Evolutionary conservation across 1,139 yeast genomes (phyloP).

Genomic region (Petasospora rhodanensis): DNA sequence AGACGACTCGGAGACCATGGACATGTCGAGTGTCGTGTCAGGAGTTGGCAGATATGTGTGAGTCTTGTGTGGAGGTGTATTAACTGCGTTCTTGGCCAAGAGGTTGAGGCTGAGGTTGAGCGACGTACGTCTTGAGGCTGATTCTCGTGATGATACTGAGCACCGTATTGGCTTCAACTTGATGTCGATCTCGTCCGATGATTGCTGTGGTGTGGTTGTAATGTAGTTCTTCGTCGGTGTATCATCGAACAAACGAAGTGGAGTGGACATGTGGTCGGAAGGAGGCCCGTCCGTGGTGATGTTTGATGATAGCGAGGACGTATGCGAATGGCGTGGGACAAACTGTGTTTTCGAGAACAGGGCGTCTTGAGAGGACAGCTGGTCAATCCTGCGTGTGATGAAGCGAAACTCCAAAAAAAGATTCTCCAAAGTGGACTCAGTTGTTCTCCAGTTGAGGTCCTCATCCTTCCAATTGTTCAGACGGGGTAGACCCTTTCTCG

Average conservation of each 20-base stretch:
- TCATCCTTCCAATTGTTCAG: constrained; percentile 25
- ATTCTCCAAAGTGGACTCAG: constrained; percentile 46
- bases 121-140: constrained; percentile 11
- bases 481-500: constrained; percentile 21
- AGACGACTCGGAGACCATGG: constrained; percentile 1
- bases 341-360: too few relatives aligned
- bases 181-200: too few relatives aligned
- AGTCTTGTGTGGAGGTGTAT: constrained; percentile 2
- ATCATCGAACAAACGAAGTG: too few relatives aligned
- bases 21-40: constrained; percentile 13
- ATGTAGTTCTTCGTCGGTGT: too few relatives aligned
- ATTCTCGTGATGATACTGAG: constrained; percentile 3
- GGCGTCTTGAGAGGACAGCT: constrained; percentile 3
- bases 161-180: constrained; percentile 21
- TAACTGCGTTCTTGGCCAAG: constrained; percentile 6
- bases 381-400: constrained; percentile 26
- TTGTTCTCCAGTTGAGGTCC: constrained; percentile 37
- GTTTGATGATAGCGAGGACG: too few relatives aligned
- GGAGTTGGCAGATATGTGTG: constrained; percentile 15
- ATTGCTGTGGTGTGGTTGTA: too few relatives aligned
- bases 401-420: constrained; percentile 44
- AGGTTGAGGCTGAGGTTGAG: constrained; percentile 14
- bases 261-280: too few relatives aligned
- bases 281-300: neutral
- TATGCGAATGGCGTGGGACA: too few relatives aligned